A percentile compares a stretch with the other conserved stretches of the same genome.
phyloP scores from a whole-genome alignment of 1,284 basidiomycete species.

The Erythrobasidium hasegawianum region DNA sequence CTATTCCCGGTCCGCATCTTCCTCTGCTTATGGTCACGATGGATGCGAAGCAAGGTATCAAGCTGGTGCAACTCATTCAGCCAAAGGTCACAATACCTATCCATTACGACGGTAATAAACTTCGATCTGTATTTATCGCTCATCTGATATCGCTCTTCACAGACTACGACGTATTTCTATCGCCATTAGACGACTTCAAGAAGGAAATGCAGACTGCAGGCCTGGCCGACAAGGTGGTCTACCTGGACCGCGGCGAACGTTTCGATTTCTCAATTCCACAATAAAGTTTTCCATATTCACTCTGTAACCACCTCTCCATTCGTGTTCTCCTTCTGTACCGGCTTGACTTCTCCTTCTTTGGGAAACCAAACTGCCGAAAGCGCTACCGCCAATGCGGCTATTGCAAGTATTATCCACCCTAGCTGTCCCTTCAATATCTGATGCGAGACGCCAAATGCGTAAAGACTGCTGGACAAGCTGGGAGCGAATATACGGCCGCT shows the following conservation, averaged over 20 bases:
- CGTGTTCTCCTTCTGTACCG: too few relatives aligned
- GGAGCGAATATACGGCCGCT: slow-evolving; percentile 34
- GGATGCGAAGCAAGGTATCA: slow-evolving; percentile 47
- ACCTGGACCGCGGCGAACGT: slow-evolving; percentile 34
- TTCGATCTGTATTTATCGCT: not conserved
- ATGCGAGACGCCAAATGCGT: slow-evolving; percentile 11
- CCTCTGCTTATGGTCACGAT: slow-evolving; percentile 47
- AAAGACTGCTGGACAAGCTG: slow-evolving; percentile 38
- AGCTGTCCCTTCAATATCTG: slow-evolving; percentile 22
- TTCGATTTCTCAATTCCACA: slow-evolving; percentile 19
- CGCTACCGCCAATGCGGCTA: too few relatives aligned
- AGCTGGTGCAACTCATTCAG: slow-evolving; percentile 45
- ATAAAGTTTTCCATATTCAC: too few relatives aligned
- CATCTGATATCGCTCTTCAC: not conserved
- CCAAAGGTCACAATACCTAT: slow-evolving; percentile 47
- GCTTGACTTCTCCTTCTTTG: too few relatives aligned
- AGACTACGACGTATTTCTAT: slow-evolving; percentile 43
- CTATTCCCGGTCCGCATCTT: slow-evolving; percentile 44
- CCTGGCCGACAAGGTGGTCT: slow-evolving; percentile 37
- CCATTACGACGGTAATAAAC: slow-evolving; percentile 41
- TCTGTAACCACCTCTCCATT: too few relatives aligned
- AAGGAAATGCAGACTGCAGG: slow-evolving; percentile 39
- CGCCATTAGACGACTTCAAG: slow-evolving; percentile 41
- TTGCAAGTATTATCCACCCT: slow-evolving; percentile 13
- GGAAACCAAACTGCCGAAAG: too few relatives aligned